phyloP scores from a whole-genome alignment of 1,284 basidiomycete species.

The Heterobasidion irregulare region DNA sequence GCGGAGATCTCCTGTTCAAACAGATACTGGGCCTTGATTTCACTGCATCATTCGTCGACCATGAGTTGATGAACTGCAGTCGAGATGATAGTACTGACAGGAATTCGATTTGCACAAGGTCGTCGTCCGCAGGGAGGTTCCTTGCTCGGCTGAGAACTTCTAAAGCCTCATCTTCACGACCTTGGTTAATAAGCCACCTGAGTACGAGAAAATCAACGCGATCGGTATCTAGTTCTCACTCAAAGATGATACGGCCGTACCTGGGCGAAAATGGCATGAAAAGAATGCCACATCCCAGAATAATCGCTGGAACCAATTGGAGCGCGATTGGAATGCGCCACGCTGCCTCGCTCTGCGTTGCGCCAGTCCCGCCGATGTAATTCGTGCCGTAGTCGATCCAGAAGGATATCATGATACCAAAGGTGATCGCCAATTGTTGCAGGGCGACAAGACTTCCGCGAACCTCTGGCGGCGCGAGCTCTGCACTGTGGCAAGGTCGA shows the following conservation, averaged over 20 bases:
- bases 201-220: conserved; percentile 6
- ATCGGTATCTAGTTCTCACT: neutral
- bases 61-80: neutral
- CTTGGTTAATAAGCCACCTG: conserved; percentile 68
- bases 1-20: conserved; percentile 62
- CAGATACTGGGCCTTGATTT: conserved; percentile 71
- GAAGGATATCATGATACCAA: conserved; percentile 65
- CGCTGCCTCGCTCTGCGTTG: conserved; percentile 50
- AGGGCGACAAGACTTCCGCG: conserved; percentile 76
- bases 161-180: conserved; percentile 68
- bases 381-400: conserved; percentile 79
- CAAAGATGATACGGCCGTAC: conserved; percentile 18
- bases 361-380: conserved; percentile 58
- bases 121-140: conserved; percentile 43
- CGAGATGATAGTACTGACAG: conserved; percentile 32
- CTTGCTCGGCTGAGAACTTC: conserved; percentile 57
- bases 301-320: conserved; percentile 67
- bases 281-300: conserved; percentile 55
- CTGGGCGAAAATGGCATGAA: conserved; percentile 70
- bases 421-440: conserved; percentile 76
- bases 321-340: conserved; percentile 75
- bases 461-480: conserved; percentile 75
- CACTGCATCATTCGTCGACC: conserved; percentile 26
- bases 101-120: conserved; percentile 72
- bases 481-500: conserved; percentile 27